Evolutionary conservation across 177 flowering plant species (phyloP).

Genomic region (Vitis hybrid): DNA sequence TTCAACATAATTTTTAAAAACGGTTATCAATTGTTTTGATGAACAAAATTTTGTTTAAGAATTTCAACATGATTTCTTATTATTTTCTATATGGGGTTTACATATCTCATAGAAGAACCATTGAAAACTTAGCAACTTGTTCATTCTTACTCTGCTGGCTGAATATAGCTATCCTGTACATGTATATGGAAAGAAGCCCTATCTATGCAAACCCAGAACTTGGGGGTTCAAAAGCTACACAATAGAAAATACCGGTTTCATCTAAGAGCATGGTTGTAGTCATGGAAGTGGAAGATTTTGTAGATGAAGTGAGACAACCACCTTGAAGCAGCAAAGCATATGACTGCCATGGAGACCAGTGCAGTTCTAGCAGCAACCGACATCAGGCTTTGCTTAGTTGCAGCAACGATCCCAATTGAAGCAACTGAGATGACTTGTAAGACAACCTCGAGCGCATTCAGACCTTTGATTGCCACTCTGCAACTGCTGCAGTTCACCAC

Average conservation of each 20-base stretch:
- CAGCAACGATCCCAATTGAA: constrained; percentile 62
- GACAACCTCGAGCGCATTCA: constrained; percentile 51
- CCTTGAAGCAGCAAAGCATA: constrained; percentile 33
- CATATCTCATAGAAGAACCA: too few relatives aligned
- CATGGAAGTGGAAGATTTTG: constrained; percentile 33
- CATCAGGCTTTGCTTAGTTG: constrained; percentile 39
- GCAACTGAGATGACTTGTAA: constrained; percentile 59
- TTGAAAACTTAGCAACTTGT: too few relatives aligned
- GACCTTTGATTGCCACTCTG: constrained; percentile 50
- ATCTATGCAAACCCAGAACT: too few relatives aligned
- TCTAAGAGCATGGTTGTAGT: constrained; percentile 25
- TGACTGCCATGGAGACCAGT: constrained; percentile 29
- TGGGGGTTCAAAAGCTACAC: too few relatives aligned
- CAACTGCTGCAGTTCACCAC: constrained; percentile 84
- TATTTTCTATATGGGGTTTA: too few relatives aligned
- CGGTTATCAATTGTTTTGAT: too few relatives aligned
- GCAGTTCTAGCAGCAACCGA: constrained; percentile 34
- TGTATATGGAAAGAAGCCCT: too few relatives aligned
- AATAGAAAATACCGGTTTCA: constrained; percentile 10
- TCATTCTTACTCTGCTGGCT: too few relatives aligned
- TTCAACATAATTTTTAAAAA: too few relatives aligned
- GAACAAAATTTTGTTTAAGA: too few relatives aligned
- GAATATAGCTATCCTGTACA: too few relatives aligned
- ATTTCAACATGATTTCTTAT: too few relatives aligned
- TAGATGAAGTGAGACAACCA: constrained; percentile 29